phyloP scores from a whole-genome alignment of 2,329 filamentous ascomycete species.

The Monosporascus ibericus region DNA sequence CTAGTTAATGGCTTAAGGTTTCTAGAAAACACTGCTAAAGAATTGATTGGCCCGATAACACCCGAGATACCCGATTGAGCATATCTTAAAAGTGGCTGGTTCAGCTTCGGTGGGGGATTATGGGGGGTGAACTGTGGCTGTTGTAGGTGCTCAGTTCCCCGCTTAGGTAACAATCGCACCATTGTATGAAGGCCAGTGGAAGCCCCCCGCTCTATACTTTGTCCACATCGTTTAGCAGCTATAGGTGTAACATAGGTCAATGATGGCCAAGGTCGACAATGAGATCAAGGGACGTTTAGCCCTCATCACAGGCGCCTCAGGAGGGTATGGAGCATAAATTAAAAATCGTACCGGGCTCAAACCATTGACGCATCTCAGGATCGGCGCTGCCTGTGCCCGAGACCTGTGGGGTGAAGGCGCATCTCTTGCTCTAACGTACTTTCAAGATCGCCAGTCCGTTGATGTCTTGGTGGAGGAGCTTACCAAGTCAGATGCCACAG shows the following conservation, averaged over 20 bases:
- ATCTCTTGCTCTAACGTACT: slow-evolving; percentile 28
- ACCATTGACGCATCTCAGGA: slow-evolving; percentile 16
- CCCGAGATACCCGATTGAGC: slow-evolving; percentile 6
- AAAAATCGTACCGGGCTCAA: neutral
- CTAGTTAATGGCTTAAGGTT: neutral
- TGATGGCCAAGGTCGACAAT: slow-evolving; percentile 26
- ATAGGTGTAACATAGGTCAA: too few species aligned
- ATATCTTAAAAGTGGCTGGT: too few species aligned
- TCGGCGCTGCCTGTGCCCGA: slow-evolving; percentile 28
- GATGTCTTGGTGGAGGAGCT: slow-evolving; percentile 23
- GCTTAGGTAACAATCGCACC: too few species aligned
- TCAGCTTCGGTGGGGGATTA: too few species aligned
- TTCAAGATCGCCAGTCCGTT: slow-evolving; percentile 20
- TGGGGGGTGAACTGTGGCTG: slow-evolving; percentile 3
- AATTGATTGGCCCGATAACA: slow-evolving; percentile 21
- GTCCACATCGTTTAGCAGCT: too few species aligned
- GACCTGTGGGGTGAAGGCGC: slow-evolving; percentile 27
- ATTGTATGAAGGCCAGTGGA: too few species aligned
- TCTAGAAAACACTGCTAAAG: slow-evolving; percentile 17
- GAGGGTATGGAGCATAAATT: slow-evolving; percentile 19
- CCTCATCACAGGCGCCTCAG: slow-evolving; percentile 29
- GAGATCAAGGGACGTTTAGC: slow-evolving; percentile 26
- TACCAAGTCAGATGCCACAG: slow-evolving; percentile 20
- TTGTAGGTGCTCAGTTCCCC: neutral
- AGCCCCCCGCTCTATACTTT: too few species aligned